These are phyloP conservation scores for Russula vinacea DNA, from an alignment of 768 basidiomycete genomes.

Conservation along the genomic window DNA sequence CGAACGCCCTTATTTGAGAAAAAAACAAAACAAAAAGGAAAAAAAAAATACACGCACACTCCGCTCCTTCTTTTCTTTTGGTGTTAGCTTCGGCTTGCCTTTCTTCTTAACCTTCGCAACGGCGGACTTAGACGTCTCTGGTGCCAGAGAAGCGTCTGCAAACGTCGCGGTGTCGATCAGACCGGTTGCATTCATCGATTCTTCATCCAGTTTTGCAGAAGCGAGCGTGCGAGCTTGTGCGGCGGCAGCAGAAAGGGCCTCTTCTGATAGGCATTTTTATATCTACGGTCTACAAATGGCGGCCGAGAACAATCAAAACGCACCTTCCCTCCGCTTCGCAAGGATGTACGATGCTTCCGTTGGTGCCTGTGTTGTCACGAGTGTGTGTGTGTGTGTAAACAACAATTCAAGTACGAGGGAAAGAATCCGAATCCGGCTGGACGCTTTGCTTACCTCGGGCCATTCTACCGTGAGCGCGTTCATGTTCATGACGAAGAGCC, in stretches of 20 bases:
- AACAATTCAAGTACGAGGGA: background rate
- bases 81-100: conserved; percentile 63
- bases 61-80: conserved; percentile 82
- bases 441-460: conserved; percentile 61
- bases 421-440: background rate
- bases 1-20: background rate
- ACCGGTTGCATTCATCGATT: conserved; percentile 34
- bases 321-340: conserved; percentile 61
- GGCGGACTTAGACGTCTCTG: conserved; percentile 37
- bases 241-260: conserved; percentile 53
- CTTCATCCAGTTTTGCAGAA: conserved; percentile 37
- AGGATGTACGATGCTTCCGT: conserved; percentile 43
- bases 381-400: too few species aligned
- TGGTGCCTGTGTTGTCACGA: conserved; percentile 30
- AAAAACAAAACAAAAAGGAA: background rate
- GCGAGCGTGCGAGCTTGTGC: conserved; percentile 37
- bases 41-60: conserved; percentile 45
- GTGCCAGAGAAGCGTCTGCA: conserved; percentile 39
- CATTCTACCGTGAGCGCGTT: conserved; percentile 92
- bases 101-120: conserved; percentile 44
- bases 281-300: background rate
- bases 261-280: conserved; percentile 43
- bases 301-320: conserved; percentile 19
- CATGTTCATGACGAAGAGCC: conserved; percentile 91
- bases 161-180: conserved; percentile 40